phyloP scores from a whole-genome alignment of 257 asterid genomes.

The Ajuga chamaepitys region DNA sequence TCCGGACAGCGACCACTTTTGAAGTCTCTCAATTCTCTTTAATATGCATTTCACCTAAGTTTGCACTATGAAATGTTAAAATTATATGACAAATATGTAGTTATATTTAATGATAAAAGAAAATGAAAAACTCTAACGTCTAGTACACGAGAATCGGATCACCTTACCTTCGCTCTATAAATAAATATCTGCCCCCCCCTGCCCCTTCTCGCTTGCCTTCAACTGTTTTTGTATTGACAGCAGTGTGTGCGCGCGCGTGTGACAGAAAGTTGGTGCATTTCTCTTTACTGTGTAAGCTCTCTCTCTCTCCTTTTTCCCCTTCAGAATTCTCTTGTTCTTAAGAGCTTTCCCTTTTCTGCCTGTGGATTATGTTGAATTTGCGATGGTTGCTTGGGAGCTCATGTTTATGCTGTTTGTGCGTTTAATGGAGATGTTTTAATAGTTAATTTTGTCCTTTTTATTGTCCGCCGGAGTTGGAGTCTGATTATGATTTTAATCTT shows the following conservation, averaged over 20 bases:
- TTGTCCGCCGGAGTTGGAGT: background rate
- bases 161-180: slow-evolving; percentile 35
- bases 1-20: background rate
- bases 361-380: background rate
- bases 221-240: background rate
- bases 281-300: slow-evolving; percentile 23
- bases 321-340: background rate
- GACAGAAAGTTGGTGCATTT: slow-evolving; percentile 2
- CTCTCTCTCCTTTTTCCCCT: background rate
- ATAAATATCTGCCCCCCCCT: slow-evolving; percentile 31
- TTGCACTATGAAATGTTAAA: background rate
- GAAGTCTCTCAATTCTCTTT: slow-evolving; percentile 15
- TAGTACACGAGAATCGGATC: slow-evolving; percentile 49
- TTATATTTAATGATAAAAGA: background rate
- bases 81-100: background rate
- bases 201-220: background rate
- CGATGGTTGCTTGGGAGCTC: background rate
- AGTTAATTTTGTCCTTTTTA: background rate
- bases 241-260: slow-evolving; percentile 6
- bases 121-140: slow-evolving; percentile 13
- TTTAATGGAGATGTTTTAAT: background rate
- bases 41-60: slow-evolving; percentile 24
- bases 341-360: background rate
- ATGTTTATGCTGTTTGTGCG: background rate
- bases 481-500: background rate